Conservation (phyloP, 306 rosid genomes). For the Adenanthera pavonina region DNA sequence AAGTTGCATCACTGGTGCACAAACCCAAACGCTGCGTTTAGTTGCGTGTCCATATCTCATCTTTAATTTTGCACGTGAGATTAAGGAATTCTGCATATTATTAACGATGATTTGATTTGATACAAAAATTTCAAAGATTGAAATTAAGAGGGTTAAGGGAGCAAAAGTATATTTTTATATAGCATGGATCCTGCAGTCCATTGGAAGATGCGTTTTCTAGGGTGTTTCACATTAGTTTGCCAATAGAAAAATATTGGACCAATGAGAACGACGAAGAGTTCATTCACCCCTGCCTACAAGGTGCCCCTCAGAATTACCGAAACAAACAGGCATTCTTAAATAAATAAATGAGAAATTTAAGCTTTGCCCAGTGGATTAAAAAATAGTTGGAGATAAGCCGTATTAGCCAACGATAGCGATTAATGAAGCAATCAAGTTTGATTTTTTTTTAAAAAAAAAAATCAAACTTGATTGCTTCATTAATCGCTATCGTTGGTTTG, state of each 20-base stretch:
- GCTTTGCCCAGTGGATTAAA: neutral
- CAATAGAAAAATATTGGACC: neutral
- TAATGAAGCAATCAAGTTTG: neutral
- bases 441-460: neutral
- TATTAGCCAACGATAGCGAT: neutral
- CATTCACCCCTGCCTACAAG: neutral
- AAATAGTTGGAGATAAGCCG: neutral
- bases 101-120: too few relatives aligned
- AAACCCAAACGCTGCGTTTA: too few relatives aligned
- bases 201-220: slow-evolving; percentile 28
- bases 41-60: neutral
- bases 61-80: neutral
- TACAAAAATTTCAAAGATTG: neutral
- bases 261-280: neutral
- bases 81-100: too few relatives aligned
- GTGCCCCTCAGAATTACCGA: neutral
- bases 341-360: slow-evolving; percentile 17
- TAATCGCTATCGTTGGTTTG: too few relatives aligned
- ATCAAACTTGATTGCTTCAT: too few relatives aligned
- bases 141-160: neutral
- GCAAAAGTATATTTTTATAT: neutral
- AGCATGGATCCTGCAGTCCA: neutral
- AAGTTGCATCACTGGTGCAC: too few relatives aligned
- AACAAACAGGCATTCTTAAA: slow-evolving; percentile 7
- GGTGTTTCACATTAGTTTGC: neutral